Evolutionary conservation across 2,329 filamentous ascomycete species (phyloP).

Genomic region (Zasmidium cellare): DNA sequence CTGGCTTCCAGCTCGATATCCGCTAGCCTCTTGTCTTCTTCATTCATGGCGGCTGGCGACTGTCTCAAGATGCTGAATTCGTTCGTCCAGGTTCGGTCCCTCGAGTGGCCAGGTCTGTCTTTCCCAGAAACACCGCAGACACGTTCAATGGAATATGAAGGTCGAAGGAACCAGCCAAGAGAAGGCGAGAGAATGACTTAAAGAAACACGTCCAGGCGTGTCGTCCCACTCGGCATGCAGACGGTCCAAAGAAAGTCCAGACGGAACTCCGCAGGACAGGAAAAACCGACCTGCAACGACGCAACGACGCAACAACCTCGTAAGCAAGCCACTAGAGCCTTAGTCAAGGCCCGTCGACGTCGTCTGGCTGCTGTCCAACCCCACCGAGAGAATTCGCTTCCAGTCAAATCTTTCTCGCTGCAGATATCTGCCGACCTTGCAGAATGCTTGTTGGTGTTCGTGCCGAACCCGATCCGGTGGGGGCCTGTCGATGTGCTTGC

Average conservation of each 20-base stretch:
- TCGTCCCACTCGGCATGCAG: neutral
- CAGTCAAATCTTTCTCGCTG: neutral
- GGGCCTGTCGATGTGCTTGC: neutral
- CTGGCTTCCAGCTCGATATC: conserved; percentile 58
- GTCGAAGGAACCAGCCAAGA: neutral
- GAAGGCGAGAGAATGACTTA: neutral
- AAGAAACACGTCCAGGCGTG: neutral
- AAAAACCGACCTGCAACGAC: neutral
- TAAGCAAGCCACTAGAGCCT: neutral
- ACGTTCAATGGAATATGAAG: neutral
- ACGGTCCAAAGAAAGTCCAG: neutral
- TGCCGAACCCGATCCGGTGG: neutral
- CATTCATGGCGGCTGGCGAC: conserved; percentile 51
- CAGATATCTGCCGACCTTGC: neutral
- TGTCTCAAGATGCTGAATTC: neutral
- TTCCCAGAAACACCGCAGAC: neutral
- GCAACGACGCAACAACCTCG: neutral
- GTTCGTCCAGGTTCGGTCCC: neutral
- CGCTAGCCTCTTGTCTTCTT: conserved; percentile 56
- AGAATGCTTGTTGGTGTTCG: neutral
- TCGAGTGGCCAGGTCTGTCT: neutral
- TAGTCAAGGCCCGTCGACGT: neutral
- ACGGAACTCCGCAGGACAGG: neutral
- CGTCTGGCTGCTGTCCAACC: neutral
- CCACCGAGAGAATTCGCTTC: neutral